These are phyloP conservation scores for Salvia miltiorrhiza DNA, from an alignment of 257 asterid species.

Conservation along the genomic window DNA sequence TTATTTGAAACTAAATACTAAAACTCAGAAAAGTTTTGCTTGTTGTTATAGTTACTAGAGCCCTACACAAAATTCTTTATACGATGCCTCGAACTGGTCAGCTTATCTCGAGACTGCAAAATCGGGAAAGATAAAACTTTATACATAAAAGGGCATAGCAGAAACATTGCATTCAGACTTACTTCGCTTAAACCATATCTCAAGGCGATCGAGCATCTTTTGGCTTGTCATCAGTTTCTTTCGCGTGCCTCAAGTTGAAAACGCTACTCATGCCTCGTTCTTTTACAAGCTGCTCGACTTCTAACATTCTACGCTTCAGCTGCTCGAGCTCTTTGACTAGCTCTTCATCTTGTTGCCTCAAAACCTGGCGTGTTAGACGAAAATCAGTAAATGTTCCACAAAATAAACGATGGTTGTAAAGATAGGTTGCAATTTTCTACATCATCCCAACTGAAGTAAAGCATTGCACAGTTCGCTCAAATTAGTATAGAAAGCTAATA, in stretches of 20 bases:
- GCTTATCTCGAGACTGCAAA: constrained; percentile 5
- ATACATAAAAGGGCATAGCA: neutral
- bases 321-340: constrained; percentile 51
- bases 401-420: neutral
- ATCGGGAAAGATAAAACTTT: neutral
- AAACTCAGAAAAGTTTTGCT: too few species aligned
- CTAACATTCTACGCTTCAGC: constrained; percentile 43
- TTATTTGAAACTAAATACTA: too few species aligned
- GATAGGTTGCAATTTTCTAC: neutral
- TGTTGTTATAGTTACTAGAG: neutral
- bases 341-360: constrained; percentile 61
- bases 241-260: constrained; percentile 23
- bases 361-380: constrained; percentile 28
- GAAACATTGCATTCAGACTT: neutral
- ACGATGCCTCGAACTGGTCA: neutral
- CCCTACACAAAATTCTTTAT: neutral
- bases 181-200: neutral
- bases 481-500: too few species aligned
- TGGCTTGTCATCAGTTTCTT: constrained; percentile 25
- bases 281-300: constrained; percentile 46
- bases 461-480: neutral
- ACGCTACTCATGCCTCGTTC: constrained; percentile 30
- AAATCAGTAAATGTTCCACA: neutral
- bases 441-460: neutral
- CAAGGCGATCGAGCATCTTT: constrained; percentile 24